Percentiles rank a stretch among this genome's conserved stretches.
These are phyloP conservation scores for Hericium coralloides DNA, from an alignment of 768 basidiomycete species.

Conservation along the genomic window DNA sequence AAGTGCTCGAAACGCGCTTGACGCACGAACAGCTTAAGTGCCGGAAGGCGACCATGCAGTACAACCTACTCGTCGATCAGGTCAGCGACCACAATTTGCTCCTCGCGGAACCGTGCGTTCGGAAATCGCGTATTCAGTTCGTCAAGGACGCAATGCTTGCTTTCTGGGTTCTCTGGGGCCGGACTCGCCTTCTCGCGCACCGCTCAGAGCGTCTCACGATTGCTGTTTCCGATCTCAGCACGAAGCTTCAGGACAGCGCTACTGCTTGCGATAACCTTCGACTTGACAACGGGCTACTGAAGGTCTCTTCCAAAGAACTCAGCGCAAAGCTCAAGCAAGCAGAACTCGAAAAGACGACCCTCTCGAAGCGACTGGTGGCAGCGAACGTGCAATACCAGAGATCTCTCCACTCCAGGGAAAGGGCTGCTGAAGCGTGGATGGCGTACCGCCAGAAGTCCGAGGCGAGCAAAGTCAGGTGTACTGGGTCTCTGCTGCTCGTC, in stretches of 20 bases:
- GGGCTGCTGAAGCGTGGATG: neutral
- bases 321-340: neutral
- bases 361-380: neutral
- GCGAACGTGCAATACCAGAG: neutral
- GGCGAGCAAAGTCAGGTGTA: neutral
- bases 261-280: neutral
- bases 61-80: neutral
- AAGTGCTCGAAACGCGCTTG: neutral
- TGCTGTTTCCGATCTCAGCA: neutral
- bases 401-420: neutral
- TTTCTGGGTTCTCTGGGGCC: neutral
- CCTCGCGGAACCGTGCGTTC: neutral
- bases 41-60: neutral
- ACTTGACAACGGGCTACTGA: neutral
- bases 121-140: neutral
- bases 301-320: neutral
- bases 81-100: neutral
- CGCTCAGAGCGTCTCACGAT: neutral
- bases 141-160: neutral
- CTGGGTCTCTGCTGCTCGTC: neutral
- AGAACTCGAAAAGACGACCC: neutral
- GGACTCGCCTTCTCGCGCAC: neutral
- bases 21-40: neutral
- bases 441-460: neutral
- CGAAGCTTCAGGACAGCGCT: neutral